These are phyloP conservation scores for Colletotrichum ledebouriae DNA, from an alignment of 2,329 filamentous ascomycete species.

Conservation along the genomic window DNA sequence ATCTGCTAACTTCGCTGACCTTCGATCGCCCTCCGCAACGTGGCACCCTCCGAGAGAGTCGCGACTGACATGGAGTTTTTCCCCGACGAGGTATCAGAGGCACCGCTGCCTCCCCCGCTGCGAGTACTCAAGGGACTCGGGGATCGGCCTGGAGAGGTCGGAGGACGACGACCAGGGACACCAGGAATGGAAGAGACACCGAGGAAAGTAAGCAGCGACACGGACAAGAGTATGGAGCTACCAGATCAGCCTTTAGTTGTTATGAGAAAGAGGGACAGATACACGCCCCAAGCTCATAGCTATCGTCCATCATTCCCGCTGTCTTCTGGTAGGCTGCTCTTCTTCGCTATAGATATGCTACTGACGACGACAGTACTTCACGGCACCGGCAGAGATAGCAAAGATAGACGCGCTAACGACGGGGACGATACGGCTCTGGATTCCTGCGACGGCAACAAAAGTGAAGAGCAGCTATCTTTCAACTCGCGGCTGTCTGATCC, in stretches of 20 bases:
- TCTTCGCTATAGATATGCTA: background rate
- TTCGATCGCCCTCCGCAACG: slow-evolving; percentile 42
- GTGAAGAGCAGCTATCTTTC: background rate
- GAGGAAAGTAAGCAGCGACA: slow-evolving; percentile 45
- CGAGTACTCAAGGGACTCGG: slow-evolving; percentile 61
- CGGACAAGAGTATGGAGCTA: slow-evolving; percentile 34
- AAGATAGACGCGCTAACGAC: no score
- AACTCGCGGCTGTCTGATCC: background rate
- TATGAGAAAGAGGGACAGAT: slow-evolving; percentile 51
- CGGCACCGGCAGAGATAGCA: background rate
- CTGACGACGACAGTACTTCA: slow-evolving; percentile 6
- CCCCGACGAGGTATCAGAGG: slow-evolving; percentile 44
- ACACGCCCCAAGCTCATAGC: background rate
- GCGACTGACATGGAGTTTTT: slow-evolving; percentile 51
- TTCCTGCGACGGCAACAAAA: background rate
- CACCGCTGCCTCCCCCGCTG: slow-evolving; percentile 58
- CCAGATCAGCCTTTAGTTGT: slow-evolving; percentile 50
- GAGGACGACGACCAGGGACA: slow-evolving; percentile 11
- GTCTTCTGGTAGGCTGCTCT: slow-evolving; percentile 12
- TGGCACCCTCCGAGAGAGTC: slow-evolving; percentile 52
- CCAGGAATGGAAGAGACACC: slow-evolving; percentile 35
- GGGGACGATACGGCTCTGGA: background rate
- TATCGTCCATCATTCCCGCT: background rate
- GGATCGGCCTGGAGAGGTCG: slow-evolving; percentile 15
- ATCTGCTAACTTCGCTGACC: slow-evolving; percentile 6